phyloP scores from a whole-genome alignment of 1,284 basidiomycete genomes.

The Cutaneotrichosporon sp. region DNA sequence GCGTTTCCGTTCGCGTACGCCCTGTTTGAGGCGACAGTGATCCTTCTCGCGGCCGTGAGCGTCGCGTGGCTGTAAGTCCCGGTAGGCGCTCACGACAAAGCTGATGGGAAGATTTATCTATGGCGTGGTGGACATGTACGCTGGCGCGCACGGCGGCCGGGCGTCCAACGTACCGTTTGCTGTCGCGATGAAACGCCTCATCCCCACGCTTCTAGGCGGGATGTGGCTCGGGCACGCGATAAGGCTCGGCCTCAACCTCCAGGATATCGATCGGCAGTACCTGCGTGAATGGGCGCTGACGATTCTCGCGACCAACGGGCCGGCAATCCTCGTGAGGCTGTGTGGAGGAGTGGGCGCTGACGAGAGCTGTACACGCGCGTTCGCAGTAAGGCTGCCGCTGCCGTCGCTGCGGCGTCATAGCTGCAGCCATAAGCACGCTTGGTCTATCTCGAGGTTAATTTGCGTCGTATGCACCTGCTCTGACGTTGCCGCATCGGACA shows the following conservation, averaged over 20 bases:
- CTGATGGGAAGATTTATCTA: neutral
- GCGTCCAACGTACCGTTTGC: neutral
- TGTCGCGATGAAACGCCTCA: neutral
- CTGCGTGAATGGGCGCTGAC: neutral
- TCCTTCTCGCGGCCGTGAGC: neutral
- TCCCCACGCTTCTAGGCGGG: neutral
- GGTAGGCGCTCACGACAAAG: neutral
- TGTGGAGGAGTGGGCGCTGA: neutral
- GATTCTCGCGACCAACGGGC: neutral
- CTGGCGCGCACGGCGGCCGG: neutral
- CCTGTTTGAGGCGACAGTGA: neutral
- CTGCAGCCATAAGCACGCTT: too few species aligned
- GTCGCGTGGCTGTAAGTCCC: neutral
- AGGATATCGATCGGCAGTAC: neutral
- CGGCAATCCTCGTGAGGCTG: neutral
- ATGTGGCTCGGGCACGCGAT: slow-evolving; percentile 3
- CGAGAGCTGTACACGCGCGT: slow-evolving; percentile 1
- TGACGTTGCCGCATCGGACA: too few species aligned
- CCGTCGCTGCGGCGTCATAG: neutral
- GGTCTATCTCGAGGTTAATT: too few species aligned
- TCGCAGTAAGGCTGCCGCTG: neutral
- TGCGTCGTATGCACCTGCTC: too few species aligned
- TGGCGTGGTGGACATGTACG: neutral
- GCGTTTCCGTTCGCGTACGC: neutral
- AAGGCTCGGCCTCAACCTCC: neutral